Base-by-base conservation (phyloP, 768 basidiomycete species). In the Suillus americanus region DNA sequence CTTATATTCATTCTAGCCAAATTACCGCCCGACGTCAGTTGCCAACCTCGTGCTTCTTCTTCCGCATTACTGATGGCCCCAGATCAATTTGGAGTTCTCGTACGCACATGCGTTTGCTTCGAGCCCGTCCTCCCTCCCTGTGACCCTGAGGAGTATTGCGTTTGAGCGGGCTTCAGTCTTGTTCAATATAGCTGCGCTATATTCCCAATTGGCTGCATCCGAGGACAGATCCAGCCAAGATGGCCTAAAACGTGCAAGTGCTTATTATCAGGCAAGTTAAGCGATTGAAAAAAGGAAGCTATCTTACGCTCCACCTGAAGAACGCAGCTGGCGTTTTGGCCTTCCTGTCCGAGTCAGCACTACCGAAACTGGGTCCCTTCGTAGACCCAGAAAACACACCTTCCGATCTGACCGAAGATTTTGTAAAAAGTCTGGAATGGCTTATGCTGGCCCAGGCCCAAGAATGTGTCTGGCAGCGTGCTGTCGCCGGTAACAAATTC, bases 391-490 rank as follows among this genome's bases (percentile, higher is more conserved):
- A 88, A 43, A 81, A 86, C n/a, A 71, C 74, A 2, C 86, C 89
- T 0, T 68, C 81, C 18, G 97, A 98, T 73, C 82, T 97, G 33
- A 83, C 89, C 0, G 76, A 79, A 30, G 71, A 84, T 0, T 89
- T 90, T 68, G 70, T 92, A 28, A 81, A 79, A 55, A 82, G 86
- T 33, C 72, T 97, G 50, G 87, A 92, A 71, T 85, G 77, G 67
- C 83, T 98, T 62, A 90, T 94, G 86, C 83, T 96, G 5, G 95
- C 95, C 0, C 94, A 98, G 75, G 96, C 95, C 1, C 97, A 99
- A 69, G 97, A 99, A 78, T 97, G 94, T 72, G 94, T 89, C 48
- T 99, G 96, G 96, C 95, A 97, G 73, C 85, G 90, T 68, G 95
- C 95, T 18, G 89, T 90, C 72, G 77, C 92, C 64, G 92, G 95